These are phyloP conservation scores for Pichia deserticola DNA, from an alignment of 805 yeast species.

Conservation along the genomic window DNA sequence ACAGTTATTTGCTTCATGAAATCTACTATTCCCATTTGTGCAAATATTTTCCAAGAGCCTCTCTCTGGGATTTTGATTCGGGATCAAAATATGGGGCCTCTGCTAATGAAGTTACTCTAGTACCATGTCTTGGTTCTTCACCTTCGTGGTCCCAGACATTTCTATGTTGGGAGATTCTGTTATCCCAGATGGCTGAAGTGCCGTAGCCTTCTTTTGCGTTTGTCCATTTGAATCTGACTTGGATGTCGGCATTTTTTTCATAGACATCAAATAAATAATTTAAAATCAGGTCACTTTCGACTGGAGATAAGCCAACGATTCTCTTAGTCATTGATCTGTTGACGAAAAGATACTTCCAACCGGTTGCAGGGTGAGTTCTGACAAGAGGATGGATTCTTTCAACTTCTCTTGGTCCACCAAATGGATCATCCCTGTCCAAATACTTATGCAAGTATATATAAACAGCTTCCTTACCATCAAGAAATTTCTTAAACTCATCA, in stretches of 20 bases:
- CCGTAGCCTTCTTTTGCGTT: constrained; percentile 33
- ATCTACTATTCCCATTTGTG: constrained; percentile 11
- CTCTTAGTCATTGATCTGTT: constrained; percentile 43
- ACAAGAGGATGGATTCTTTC: constrained; percentile 54
- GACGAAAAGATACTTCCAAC: constrained; percentile 50
- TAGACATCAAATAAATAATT: constrained; percentile 38
- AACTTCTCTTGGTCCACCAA: constrained; percentile 37
- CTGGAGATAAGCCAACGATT: constrained; percentile 45
- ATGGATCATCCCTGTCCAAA: constrained; percentile 35
- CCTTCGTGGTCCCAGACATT: constrained; percentile 38
- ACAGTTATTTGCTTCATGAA: no score
- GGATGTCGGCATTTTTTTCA: constrained; percentile 48
- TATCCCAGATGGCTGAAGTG: constrained; percentile 44
- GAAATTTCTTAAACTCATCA: constrained; percentile 40
- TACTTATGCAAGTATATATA: constrained; percentile 34
- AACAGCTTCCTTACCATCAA: constrained; percentile 47
- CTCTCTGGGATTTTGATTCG: constrained; percentile 43
- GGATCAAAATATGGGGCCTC: constrained; percentile 47
- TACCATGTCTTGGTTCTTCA: constrained; percentile 40
- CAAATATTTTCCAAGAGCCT: constrained; percentile 34
- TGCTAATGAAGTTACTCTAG: constrained; percentile 47
- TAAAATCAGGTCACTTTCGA: constrained; percentile 42
- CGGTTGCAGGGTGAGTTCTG: constrained; percentile 60
- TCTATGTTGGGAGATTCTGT: constrained; percentile 38
- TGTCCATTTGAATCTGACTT: constrained; percentile 45